phyloP scores from a whole-genome alignment of 345 rosid genomes.

The Linum trigynum region DNA sequence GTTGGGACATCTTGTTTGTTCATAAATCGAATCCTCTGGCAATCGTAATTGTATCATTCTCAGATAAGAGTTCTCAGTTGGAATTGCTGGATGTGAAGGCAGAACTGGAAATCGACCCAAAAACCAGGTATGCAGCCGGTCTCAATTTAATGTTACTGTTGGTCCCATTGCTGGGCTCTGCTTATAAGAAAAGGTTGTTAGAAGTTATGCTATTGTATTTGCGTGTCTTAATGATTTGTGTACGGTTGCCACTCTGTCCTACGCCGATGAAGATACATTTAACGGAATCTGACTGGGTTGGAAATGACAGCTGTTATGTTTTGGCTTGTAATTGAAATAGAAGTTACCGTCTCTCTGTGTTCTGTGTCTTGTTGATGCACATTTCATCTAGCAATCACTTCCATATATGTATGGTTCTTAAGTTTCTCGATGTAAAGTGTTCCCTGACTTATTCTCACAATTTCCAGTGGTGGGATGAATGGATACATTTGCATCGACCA shows the following conservation, averaged over 20 bases:
- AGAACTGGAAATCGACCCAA: constrained; percentile 15
- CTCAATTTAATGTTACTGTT: neutral
- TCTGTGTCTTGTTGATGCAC: too few species aligned
- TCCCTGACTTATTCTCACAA: constrained; percentile 1
- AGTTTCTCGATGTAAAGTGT: neutral
- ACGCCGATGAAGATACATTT: too few species aligned
- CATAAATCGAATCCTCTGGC: constrained; percentile 19
- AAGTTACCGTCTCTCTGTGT: too few species aligned
- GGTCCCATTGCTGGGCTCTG: neutral
- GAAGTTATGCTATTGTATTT: neutral
- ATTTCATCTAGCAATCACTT: too few species aligned
- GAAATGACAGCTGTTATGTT: too few species aligned
- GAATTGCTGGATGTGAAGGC: neutral
- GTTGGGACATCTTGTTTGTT: constrained; percentile 16
- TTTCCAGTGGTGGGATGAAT: constrained; percentile 24
- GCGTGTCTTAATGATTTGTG: neutral
- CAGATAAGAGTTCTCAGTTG: constrained; percentile 1
- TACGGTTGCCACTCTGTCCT: too few species aligned
- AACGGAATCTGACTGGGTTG: too few species aligned
- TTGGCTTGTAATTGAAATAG: too few species aligned
- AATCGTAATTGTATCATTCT: constrained; percentile 2
- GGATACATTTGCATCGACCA: constrained; percentile 14
- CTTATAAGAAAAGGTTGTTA: neutral
- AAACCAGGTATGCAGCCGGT: constrained; percentile 14
- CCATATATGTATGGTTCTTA: neutral